Evolutionary conservation across 2,329 filamentous ascomycete genomes (phyloP).

Genomic region (Colletotrichum lindemuthianum): DNA sequence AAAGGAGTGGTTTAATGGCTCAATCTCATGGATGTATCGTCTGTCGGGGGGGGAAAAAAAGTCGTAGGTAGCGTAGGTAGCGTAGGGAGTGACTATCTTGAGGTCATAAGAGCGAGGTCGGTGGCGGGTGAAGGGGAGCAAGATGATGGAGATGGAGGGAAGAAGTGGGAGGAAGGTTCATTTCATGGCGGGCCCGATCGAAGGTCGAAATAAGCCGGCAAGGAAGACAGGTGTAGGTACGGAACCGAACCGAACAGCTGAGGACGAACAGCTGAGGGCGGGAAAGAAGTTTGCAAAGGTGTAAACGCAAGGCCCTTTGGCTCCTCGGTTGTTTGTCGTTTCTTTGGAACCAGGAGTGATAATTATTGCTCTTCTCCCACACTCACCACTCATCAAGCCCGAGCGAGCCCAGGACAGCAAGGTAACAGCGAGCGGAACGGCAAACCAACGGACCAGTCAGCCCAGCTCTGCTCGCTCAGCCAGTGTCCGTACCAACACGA

Average conservation of each 20-base stretch:
- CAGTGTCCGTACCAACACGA: constrained; percentile 16
- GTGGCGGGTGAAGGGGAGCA: constrained; percentile 2
- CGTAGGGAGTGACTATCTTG: background rate
- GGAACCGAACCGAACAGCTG: background rate
- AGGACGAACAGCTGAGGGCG: background rate
- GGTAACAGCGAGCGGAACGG: too few species aligned
- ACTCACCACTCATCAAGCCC: background rate
- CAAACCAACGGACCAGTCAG: constrained; percentile 22
- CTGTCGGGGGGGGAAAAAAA: constrained; percentile 5
- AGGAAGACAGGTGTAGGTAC: constrained; percentile 9
- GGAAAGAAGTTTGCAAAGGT: constrained; percentile 21
- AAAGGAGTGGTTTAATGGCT: too few species aligned
- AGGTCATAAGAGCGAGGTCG: constrained; percentile 18
- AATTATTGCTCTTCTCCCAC: constrained; percentile 36
- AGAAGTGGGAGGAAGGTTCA: constrained; percentile 30
- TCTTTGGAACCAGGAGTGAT: constrained; percentile 32
- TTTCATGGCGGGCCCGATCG: constrained; percentile 25
- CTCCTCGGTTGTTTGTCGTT: constrained; percentile 34
- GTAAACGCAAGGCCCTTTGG: constrained; percentile 24
- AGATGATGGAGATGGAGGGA: constrained; percentile 14
- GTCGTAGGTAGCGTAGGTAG: background rate
- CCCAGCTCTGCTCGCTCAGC: background rate
- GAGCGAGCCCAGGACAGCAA: constrained; percentile 14
- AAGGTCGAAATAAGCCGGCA: background rate
- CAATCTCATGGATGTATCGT: constrained; percentile 2